phyloP scores from a whole-genome alignment of 1,284 basidiomycete species.

The Wolfiporia cocos region DNA sequence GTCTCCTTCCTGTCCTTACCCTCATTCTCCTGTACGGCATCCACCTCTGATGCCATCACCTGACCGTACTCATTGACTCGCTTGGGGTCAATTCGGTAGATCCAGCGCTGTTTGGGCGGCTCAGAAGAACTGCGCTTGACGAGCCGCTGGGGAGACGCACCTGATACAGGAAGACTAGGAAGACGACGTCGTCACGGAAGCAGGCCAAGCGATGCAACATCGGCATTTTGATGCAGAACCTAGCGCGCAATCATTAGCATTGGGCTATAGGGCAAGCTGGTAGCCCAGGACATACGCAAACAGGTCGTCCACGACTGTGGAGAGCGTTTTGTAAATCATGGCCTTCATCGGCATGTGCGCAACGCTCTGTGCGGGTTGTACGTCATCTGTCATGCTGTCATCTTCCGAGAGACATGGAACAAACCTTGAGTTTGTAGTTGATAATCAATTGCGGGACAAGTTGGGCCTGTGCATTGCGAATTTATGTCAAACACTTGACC shows the following conservation, averaged over 20 bases:
- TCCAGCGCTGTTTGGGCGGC: conserved; percentile 65
- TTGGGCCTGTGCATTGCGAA: conserved; percentile 57
- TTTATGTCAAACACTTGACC: conserved; percentile 8
- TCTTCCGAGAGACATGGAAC: conserved; percentile 14
- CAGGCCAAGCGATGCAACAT: conserved; percentile 86
- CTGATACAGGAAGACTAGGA: conserved; percentile 83
- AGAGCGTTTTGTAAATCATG: conserved; percentile 92
- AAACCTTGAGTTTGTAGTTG: conserved; percentile 92
- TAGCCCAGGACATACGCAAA: conserved; percentile 72
- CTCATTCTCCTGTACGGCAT: conserved; percentile 32
- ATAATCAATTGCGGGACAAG: conserved; percentile 90
- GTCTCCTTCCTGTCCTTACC: conserved; percentile 16
- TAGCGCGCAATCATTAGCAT: conserved; percentile 25
- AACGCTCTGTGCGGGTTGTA: conserved; percentile 45
- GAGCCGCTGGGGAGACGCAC: conserved; percentile 29
- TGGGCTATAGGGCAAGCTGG: conserved; percentile 1
- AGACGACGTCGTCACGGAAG: conserved; percentile 91
- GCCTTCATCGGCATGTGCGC: conserved; percentile 96
- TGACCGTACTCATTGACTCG: conserved; percentile 96
- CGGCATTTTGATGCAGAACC: conserved; percentile 96
- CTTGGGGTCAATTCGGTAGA: conserved; percentile 91
- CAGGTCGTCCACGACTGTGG: conserved; percentile 89
- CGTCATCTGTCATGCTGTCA: conserved; percentile 1
- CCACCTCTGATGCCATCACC: conserved; percentile 53
- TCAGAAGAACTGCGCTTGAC: conserved; percentile 6